Base-by-base conservation (phyloP, 2,329 filamentous ascomycete species). In the Sporothrix inflata region DNA sequence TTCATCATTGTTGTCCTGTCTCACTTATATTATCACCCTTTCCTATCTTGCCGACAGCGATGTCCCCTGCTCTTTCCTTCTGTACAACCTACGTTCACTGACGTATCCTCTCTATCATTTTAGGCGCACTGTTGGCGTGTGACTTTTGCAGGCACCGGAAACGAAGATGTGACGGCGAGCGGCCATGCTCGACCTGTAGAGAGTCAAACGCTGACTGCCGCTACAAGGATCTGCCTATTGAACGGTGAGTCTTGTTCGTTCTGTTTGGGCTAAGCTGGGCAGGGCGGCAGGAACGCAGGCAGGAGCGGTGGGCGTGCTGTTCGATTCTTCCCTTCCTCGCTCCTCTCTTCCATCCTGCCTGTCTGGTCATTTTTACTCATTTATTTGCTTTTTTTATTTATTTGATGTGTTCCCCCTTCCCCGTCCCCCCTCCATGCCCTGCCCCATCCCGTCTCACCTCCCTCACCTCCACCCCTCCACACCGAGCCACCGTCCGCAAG, bases 91-190 rank as follows among this genome's bases (percentile, higher is more conserved):
- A 4, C 14, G 27, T 34, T 47, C 21, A 57, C 40, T 71, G 14
- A 67, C 47, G 9, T n/a, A 34, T n/a, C 14, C 2, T 21, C 27
- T 30, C 77, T 71, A 42, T 38, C 57, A 34, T 53, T 45, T 66
- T 66, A 83, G 81, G 81, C 38, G 81, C 80, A 60, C 77, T 82
- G 30, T 76, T 83, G 74, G 81, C 81, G 70, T 83, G 81, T 75
- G 81, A 83, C 74, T 82, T 82, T 73, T 82, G 81, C 75, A 75
- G 81, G 60, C 79, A 82, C 72, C 78, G 81, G 40, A 83, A 83
- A 74, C 78, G 80, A 70, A 76, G 80, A 71, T 83, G 81, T 74
- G 80, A 82, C 71, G 81, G 81, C 47, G 79, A 81, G 71, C 78
- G 76, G 51, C 81, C 81, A 8, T 83, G 81, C 72, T 80, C 80